Base-by-base conservation (phyloP, 2,329 filamentous ascomycete species). In the Sclerotinia nivalis region DNA sequence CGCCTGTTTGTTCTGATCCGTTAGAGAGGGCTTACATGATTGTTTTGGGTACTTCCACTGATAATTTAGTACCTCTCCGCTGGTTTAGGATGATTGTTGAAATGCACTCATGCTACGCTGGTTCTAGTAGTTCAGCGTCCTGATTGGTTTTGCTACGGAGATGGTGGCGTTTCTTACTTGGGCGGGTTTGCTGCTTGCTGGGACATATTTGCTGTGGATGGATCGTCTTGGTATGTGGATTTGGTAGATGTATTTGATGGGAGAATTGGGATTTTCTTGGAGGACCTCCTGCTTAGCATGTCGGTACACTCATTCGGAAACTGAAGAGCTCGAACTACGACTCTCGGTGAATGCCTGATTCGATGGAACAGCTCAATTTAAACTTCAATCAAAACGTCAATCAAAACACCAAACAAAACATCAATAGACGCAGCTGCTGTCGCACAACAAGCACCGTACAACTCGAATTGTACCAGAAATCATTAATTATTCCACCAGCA, bases 151-250 rank as follows among this genome's bases (percentile, higher is more conserved):
- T 52, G n/a, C 47, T 40, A 52, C 15, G 47, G 52, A 52, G 47
- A 64, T 52, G 47, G 61, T 52, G 31, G 25, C 31, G 47, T 52
- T 40, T 47, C 47, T 52, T 50, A 62, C 59, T 50, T 40, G 18
- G 34, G n/a, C 18, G 61, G 47, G 22, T 40, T 64, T 52, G 61
- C 61, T 64, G 61, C 22, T 64, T 64, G 61, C 61, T 64, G n/a
- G 22, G 47, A 9, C 25, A 22, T 15, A 22, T 52, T 2, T 45
- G 37, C 37, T 60, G 56, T 45, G n/a, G 37, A 45, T 10, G 22
- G n/a, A 10, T 34, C 5, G 22, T 12, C n/a, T 58, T 37, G 10
- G 22, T 40, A 22, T 12, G 25, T 20, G 15, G 31, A 37, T 25
- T 40, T 40, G n/a, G 31, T 28, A 25, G 31, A 52, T 40, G 22